Conservation (phyloP, 441 rosid species). For the Croton laevigatus region DNA sequence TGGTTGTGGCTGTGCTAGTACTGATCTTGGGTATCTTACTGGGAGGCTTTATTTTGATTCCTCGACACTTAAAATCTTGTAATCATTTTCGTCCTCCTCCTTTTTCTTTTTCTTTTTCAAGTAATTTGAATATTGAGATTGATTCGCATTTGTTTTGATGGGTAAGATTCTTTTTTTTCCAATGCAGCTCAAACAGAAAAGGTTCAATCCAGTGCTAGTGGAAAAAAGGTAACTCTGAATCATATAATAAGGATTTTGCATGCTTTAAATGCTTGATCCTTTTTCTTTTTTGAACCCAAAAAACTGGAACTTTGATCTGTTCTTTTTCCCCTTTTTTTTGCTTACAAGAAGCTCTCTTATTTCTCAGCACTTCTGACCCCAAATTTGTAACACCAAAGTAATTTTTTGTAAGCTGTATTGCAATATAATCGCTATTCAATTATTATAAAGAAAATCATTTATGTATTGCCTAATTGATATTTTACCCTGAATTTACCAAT, state of each 20-base stretch:
- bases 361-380: too few species aligned
- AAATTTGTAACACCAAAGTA: too few species aligned
- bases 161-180: slow-evolving; percentile 9
- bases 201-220: slow-evolving; percentile 20
- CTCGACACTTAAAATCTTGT: slow-evolving; percentile 45
- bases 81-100: neutral
- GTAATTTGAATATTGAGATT: neutral
- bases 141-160: slow-evolving; percentile 13
- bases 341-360: too few species aligned
- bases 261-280: neutral
- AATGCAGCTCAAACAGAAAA: slow-evolving; percentile 39
- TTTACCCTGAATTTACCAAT: too few species aligned
- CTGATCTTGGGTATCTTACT: slow-evolving; percentile 42
- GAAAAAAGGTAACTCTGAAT: slow-evolving; percentile 36
- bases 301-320: too few species aligned
- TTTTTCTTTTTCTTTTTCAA: neutral
- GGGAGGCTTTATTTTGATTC: slow-evolving; percentile 43
- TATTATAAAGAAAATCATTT: too few species aligned
- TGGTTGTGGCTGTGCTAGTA: slow-evolving; percentile 39
- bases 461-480: too few species aligned
- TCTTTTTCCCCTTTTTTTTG: too few species aligned
- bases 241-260: neutral
- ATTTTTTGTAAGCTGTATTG: too few species aligned
- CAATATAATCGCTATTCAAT: too few species aligned
- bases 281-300: too few species aligned